Evolutionary conservation across 331 rosid genomes (phyloP).

Genomic region (Quercus tomentella): DNA sequence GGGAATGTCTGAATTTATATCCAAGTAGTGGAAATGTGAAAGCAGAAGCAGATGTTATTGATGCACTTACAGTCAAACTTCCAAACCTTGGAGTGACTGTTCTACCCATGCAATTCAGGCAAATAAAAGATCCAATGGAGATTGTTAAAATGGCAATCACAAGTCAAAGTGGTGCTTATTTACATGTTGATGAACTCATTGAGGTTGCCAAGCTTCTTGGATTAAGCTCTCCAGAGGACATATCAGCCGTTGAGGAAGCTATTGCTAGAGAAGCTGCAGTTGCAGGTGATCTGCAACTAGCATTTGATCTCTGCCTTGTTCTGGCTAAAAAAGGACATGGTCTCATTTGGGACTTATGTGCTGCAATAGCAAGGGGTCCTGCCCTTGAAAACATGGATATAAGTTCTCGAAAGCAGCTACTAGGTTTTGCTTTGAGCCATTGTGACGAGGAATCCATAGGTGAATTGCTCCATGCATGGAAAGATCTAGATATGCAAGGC

Average conservation of each 20-base stretch:
- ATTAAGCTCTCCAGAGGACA: conserved; percentile 64
- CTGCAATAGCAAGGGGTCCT: conserved; percentile 99
- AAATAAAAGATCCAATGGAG: conserved; percentile 94
- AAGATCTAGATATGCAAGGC: conserved; percentile 95
- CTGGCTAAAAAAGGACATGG: conserved; percentile 91
- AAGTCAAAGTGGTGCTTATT: conserved; percentile 81
- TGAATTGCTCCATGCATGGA: conserved; percentile 93
- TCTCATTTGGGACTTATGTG: conserved; percentile 90
- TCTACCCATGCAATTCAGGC: conserved; percentile 92
- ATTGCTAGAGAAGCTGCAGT: conserved; percentile 99
- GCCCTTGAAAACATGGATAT: conserved; percentile 93
- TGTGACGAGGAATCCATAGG: conserved; percentile 93
- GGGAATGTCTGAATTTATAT: conserved; percentile 81
- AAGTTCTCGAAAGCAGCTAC: conserved; percentile 75
- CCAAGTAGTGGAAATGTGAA: conserved; percentile 66
- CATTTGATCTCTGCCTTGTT: conserved; percentile 95
- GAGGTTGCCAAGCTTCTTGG: conserved; percentile 93
- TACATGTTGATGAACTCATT: conserved; percentile 93
- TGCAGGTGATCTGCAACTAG: conserved; percentile 97
- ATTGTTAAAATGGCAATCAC: conserved; percentile 86
- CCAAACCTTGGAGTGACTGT: conserved; percentile 95
- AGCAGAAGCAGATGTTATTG: conserved; percentile 82
- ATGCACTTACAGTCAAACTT: conserved; percentile 77
- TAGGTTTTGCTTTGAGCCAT: conserved; percentile 92
- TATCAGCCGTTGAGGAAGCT: conserved; percentile 90